Percentiles rank a stretch among this genome's conserved stretches.
phyloP scores from a whole-genome alignment of 352 stramenopile genomes.

The Phytophthora multivora region DNA sequence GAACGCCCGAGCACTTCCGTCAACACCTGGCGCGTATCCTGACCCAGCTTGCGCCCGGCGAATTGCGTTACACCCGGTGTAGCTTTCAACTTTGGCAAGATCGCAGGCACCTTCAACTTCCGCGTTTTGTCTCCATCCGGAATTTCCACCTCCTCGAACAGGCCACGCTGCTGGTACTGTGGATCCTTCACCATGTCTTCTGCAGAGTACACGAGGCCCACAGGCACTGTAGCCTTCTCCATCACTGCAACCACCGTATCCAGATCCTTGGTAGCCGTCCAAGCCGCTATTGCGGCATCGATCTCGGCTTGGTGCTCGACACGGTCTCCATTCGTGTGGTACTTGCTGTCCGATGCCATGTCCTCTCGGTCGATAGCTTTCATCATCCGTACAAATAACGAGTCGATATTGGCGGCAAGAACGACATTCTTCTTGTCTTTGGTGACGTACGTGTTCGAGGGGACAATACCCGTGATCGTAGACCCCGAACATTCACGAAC shows the following conservation, averaged over 20 bases:
- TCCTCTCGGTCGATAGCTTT: conserved; percentile 62
- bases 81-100: conserved; percentile 69
- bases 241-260: conserved; percentile 60
- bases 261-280: conserved; percentile 55
- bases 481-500: conserved; percentile 86
- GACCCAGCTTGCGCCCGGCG: conserved; percentile 65
- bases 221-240: conserved; percentile 58
- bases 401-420: conserved; percentile 86
- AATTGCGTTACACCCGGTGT: conserved; percentile 71
- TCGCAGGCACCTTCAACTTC: conserved; percentile 71
- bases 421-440: conserved; percentile 86
- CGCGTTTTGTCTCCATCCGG: conserved; percentile 29
- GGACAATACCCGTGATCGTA: conserved; percentile 89
- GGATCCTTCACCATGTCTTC: conserved; percentile 78
- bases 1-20: conserved; percentile 57
- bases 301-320: conserved; percentile 67
- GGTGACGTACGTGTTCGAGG: conserved; percentile 87
- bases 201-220: conserved; percentile 82
- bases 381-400: conserved; percentile 84
- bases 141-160: conserved; percentile 81
- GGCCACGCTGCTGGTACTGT: conserved; percentile 71
- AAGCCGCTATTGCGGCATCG: conserved; percentile 57
- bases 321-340: conserved; percentile 70
- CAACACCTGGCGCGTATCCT: conserved; percentile 75
- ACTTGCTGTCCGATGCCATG: conserved; percentile 61